Evolutionary conservation across 2,329 filamentous ascomycete species (phyloP).

Genomic region (Chaetomiaceae sp.): DNA sequence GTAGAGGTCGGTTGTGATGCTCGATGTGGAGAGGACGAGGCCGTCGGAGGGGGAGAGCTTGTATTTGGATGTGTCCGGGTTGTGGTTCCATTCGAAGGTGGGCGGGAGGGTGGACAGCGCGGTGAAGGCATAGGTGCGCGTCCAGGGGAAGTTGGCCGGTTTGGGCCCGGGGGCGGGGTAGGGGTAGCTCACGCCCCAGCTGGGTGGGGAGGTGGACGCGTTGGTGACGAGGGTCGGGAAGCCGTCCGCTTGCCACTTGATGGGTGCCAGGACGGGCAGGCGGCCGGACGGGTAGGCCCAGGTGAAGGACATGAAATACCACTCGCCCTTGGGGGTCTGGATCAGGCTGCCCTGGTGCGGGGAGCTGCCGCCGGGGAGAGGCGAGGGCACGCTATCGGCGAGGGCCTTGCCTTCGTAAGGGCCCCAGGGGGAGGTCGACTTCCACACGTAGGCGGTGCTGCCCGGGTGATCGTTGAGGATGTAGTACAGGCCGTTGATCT

Average conservation of each 20-base stretch:
- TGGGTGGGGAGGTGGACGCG: background rate
- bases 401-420: constrained; percentile 6
- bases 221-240: constrained; percentile 1
- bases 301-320: constrained; percentile 11
- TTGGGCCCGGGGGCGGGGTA: background rate
- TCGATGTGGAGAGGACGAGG: background rate
- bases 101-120: background rate
- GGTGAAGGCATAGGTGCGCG: background rate
- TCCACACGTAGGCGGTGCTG: constrained; percentile 9
- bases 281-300: constrained; percentile 6
- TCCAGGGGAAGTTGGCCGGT: constrained; percentile 1
- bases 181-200: background rate
- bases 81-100: constrained; percentile 9
- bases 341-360: constrained; percentile 10
- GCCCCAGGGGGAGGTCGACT: constrained; percentile 1
- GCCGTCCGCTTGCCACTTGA: background rate
- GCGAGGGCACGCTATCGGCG: background rate
- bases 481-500: constrained; percentile 4
- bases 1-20: constrained; percentile 1
- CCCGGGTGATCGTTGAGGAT: constrained; percentile 7
- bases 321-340: background rate
- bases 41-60: background rate
- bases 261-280: constrained; percentile 1
- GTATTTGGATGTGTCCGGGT: constrained; percentile 1
- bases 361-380: background rate